Evolutionary conservation across 225 moss, liverwort and hornwort species (phyloP), one percentile per base, ranked within the genome.

Genomic region (Marchantia polymorpha): DNA sequence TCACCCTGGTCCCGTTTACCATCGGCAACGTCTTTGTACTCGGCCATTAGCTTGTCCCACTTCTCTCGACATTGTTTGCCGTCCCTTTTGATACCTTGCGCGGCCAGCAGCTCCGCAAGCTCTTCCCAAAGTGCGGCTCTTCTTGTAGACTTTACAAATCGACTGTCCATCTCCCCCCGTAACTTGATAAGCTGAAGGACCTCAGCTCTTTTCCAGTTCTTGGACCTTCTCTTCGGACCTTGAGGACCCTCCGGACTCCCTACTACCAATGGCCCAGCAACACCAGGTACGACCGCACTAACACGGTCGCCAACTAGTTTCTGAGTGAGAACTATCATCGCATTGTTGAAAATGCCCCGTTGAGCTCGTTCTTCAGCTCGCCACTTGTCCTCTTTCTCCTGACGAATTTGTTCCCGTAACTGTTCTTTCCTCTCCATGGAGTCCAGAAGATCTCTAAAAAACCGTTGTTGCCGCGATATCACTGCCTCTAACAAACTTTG

Each of bases 21-120:
- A 60, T 87, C 89, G 16, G 83, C 55, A 15, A 89, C 89, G 78
- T 89, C 89, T 59, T 89, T 89, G 77, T 87, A 89, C 76, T 89
- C 89, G 11, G 89, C 89, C 89, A 89, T 89, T 39, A 89, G 87
- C 81, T 89, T 89, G 83, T 89, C 89, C 89, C 89, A 89, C 56
- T 89, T 89, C 79, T 89, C 89, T 25, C 87, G 89, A 72, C 89
- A 89, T 77, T 89, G 89, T 52, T 89, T 89, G 77, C 89, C 89
- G 63, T 90, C 89, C 58, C 89, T 72, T 70, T 90, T 90, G 80
- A 90, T 90, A 17, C 89, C 89, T 73, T 85, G 89, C 0, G 85
- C 83, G 20, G 81, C 82, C 25, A 87, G 87, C 25, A 85, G 80
- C 54, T 87, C 87, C 12, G 87, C 87, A 8, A 89, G 74, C 79